Base-by-base conservation (phyloP, 2,329 filamentous ascomycete genomes). In the Fusarium neocosmosporiellum region DNA sequence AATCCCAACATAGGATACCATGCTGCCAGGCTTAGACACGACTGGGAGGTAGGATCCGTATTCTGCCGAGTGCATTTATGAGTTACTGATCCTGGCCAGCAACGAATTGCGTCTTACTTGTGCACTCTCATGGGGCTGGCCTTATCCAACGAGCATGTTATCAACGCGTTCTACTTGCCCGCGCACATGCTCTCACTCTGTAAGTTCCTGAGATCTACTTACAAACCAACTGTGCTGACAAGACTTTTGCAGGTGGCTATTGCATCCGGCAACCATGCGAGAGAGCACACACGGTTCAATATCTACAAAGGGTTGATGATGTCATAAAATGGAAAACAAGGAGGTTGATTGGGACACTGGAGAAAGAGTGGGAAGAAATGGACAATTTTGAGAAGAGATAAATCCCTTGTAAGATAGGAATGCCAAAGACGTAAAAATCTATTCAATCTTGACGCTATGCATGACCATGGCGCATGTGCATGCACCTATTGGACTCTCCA, bases 31-130 rank as follows among this genome's bases (percentile, higher is more conserved):
- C 53, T 57, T 18, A 37, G 53, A n/a, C 53, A 36, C 14, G 53
- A 57, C 16, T 57, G 31, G 31, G 53, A 57, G 31, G 53, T 57
- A n/a, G 5, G 9, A 1, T 37, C 8, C 1, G 3, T 29, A 16
- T 7, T 2, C 13, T 4, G 27, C 5, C 0, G 8, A 9, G 0
- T 13, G 7, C 22, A n/a, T 27, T 1, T 20, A 10, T 1, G 8
- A 11, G 18, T 16, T 13, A 34, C 31, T 55, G 6, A 55, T 22
- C 29, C 7, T 36, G 13, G 13, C 2, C 1, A 57, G 53, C 53
- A 57, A 57, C 53, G 31, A 5, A 57, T 57, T 2, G 33, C 53
- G 31, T 24, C 53, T 0, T 57, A 37, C 16, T 13, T 57, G 2
- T 57, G 53, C 6, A 57, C 53, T 11, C 53, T 57, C 20, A 57